phyloP scores from a whole-genome alignment of 805 yeast genomes.

The Ogataea populi-albae region DNA sequence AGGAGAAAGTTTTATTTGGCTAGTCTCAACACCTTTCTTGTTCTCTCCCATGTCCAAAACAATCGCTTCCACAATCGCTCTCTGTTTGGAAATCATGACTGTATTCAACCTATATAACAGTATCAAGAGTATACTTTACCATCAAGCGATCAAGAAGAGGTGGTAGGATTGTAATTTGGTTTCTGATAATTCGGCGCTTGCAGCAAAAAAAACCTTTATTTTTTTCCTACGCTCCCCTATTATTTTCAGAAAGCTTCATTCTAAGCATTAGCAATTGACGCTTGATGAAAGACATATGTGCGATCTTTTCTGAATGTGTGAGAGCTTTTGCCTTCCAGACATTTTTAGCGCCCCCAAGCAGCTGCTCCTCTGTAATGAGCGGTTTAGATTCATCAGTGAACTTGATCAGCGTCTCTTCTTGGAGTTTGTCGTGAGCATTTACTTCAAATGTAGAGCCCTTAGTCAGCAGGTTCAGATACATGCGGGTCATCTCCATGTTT shows the following conservation, averaged over 20 bases:
- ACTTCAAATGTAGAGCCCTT: conserved; percentile 34
- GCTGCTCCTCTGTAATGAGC: conserved; percentile 30
- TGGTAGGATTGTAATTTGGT: too few relatives aligned
- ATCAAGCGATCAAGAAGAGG: too few relatives aligned
- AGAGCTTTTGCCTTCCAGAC: conserved; percentile 29
- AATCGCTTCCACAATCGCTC: conserved; percentile 2
- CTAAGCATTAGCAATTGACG: conserved; percentile 13
- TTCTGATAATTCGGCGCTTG: too few relatives aligned
- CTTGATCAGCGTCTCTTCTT: conserved; percentile 21
- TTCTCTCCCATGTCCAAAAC: not conserved
- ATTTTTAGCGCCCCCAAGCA: conserved; percentile 26
- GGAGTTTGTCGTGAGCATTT: conserved; percentile 9
- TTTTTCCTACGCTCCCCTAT: not conserved
- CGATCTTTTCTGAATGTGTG: conserved; percentile 29
- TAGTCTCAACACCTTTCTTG: not conserved
- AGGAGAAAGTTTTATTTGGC: too few relatives aligned
- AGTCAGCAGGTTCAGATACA: conserved; percentile 28
- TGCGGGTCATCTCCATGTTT: conserved; percentile 36
- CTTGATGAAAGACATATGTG: conserved; percentile 32
- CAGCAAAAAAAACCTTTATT: not conserved
- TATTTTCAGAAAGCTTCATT: not conserved
- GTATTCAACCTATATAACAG: too few relatives aligned
- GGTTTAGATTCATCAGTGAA: conserved; percentile 12
- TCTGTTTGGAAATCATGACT: too few relatives aligned
- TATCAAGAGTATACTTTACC: too few relatives aligned